Base-by-base conservation (phyloP, 2,329 filamentous ascomycete genomes). In the Penicillium janthinellum region DNA sequence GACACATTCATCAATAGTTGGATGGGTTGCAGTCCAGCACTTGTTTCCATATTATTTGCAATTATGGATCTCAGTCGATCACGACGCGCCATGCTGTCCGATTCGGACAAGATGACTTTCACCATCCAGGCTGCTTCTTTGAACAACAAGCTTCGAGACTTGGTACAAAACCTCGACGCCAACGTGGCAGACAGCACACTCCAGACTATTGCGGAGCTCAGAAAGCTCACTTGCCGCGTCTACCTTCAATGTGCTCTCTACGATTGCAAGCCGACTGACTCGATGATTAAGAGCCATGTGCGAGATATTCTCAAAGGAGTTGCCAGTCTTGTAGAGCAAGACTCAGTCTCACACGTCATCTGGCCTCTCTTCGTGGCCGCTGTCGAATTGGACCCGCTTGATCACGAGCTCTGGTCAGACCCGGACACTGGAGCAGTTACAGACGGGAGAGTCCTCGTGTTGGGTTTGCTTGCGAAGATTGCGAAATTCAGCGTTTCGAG, bases 341-440 rank as follows among this genome's bases (percentile, higher is more conserved):
- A 35, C n/a, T 49, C 47, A 7, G 59, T 54, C 5, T 56, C 61
- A 10, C 47, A 70, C 15, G 57, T 64, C 17, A 61, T 65, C 14
- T 71, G 72, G 34, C 63, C 69, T 4, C 45, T 71, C 1, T 64
- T 75, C 1, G 58, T 64, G 6, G 61, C 66, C 1, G 68, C 68
- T 1, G 75, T 74, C 0, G 73, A 75, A 38, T 55, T 75, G 25
- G 75, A 75, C 55, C 67, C 73, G 25, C 63, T 75, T 1, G 73
- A 76, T 4, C 31, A 72, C 3, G 68, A 71, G 20, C 61, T 78
- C 0, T 79, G 78, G 49, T 11, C 22, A 8, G 47, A 60, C 14
- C 50, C 57, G 4, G 35, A 44, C 14, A 57, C 54, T 2, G 47
- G 54, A n/a, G 22, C 37, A 12, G n/a, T 44, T 5, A 39, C 53